Evolutionary conservation across 1,284 basidiomycete species (phyloP).

Genomic region (Lentinula novae-zelandiae): DNA sequence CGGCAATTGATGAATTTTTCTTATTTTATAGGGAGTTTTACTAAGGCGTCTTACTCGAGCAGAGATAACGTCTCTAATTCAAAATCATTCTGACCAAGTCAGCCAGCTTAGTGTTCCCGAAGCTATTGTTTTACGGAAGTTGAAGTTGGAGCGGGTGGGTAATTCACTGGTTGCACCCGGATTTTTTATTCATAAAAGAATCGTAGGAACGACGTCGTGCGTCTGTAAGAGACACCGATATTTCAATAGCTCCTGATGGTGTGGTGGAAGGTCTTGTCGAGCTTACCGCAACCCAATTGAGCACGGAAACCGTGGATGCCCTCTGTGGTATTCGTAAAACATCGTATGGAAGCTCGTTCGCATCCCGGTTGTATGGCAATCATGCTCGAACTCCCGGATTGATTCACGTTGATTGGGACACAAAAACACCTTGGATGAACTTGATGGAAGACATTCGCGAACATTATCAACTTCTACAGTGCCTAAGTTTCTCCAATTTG

Average conservation of each 20-base stretch:
- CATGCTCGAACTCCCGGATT: constrained; percentile 25
- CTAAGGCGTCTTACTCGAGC: constrained; percentile 35
- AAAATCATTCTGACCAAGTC: constrained; percentile 8
- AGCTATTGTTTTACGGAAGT: constrained; percentile 41
- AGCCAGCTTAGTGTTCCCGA: constrained; percentile 25
- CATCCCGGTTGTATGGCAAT: constrained; percentile 52
- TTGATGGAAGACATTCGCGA: constrained; percentile 67
- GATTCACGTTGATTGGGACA: constrained; percentile 69
- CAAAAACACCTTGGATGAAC: constrained; percentile 63
- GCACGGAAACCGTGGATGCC: constrained; percentile 45
- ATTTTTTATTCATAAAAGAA: neutral
- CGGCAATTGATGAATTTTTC: neutral
- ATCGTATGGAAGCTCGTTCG: constrained; percentile 58
- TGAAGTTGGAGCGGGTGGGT: constrained; percentile 42
- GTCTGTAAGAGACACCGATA: constrained; percentile 19
- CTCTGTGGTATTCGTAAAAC: constrained; percentile 57
- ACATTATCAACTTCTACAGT: constrained; percentile 61
- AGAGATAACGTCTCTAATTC: constrained; percentile 30
- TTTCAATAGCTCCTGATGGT: constrained; percentile 15
- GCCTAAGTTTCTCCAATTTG: constrained; percentile 22
- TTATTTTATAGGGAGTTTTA: constrained; percentile 28
- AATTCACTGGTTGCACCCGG: neutral
- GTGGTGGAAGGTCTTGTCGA: constrained; percentile 20
- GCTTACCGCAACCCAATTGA: constrained; percentile 24
- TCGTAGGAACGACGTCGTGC: constrained; percentile 34